Base-by-base conservation (phyloP, 352 stramenopile genomes). In the Pythium phragmitis region DNA sequence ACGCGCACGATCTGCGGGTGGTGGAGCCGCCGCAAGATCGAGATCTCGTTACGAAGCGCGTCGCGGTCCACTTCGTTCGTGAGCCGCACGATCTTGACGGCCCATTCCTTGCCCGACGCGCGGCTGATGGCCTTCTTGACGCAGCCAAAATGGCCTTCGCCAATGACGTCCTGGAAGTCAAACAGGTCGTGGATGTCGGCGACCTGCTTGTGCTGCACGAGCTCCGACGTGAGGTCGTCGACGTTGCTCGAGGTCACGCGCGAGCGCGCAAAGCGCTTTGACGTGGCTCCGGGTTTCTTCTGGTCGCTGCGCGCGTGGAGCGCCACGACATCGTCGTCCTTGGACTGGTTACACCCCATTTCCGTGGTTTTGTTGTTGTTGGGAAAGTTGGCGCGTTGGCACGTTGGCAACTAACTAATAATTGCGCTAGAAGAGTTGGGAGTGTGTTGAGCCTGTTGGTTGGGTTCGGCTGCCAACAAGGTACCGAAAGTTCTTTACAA, bases 1-100 rank as follows among this genome's bases (percentile, higher is more conserved):
- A 93, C 78, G 42, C 80, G 82, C 52, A 93, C 85, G 37, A 93
- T 92, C 57, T 93, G 80, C 47, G 85, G 85, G 63, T 93, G 85
- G 56, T 92, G 85, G 43, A 93, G 75, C 13, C 85, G 66, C 50
- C 89, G 89, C 8, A 93, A 49, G 46, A 93, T 91, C 67, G 80
- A 80, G 51, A 92, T 83, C 63, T 93, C 85, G 48, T 92, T 92
- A 11, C 78, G 76, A 11, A 93, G 67, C 36, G 82, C 78, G 60
- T 90, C 82, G 53, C 85, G 83, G 67, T 93, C 81, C 33, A 90
- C 75, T 43, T 82, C 74, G 42, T 93, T 93, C 45, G 69, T 80
- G 4, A 93, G 72, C 9, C 81, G 69, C 28, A 91, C 84, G 63
- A 90, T 63, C 67, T 93, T 93, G 55, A 93, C 76, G 9, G 84